Conservation (phyloP, 192 early-diverging fungal species). For the Piromyces finnis region DNA sequence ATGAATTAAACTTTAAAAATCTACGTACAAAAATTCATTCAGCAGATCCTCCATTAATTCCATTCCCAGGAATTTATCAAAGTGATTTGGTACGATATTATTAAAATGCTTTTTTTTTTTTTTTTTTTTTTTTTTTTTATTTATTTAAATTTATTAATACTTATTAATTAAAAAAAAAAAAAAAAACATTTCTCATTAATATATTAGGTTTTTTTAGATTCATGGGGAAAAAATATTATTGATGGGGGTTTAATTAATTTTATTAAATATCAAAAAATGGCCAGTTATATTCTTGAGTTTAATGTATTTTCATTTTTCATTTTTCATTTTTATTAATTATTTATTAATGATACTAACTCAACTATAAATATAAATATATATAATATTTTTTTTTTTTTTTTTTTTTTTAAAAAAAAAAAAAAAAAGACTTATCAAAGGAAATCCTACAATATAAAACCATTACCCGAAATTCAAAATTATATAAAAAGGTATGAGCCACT, state of each 20-base stretch:
- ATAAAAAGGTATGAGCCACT: constrained; percentile 11
- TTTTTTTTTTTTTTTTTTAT: background rate
- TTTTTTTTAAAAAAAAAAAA: too few species aligned
- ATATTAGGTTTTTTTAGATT: constrained; percentile 22
- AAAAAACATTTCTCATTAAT: background rate
- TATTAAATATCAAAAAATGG: constrained; percentile 28
- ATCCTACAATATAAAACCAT: constrained; percentile 15
- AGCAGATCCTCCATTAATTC: constrained; percentile 30
- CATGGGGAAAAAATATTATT: constrained; percentile 22
- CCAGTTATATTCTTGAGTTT: constrained; percentile 26
- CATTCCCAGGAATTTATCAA: constrained; percentile 38
- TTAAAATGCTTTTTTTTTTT: too few species aligned
- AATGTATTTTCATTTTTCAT: constrained; percentile 11
- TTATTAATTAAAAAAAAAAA: background rate
- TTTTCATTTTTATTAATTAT: too few species aligned
- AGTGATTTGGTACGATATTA: constrained; percentile 31
- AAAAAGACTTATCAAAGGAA: constrained; percentile 24
- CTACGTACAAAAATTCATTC: constrained; percentile 23
- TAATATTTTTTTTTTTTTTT: too few species aligned
- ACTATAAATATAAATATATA: background rate
- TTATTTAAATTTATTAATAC: background rate
- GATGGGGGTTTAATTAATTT: constrained; percentile 30
- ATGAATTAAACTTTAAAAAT: constrained; percentile 34
- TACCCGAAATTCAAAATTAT: constrained; percentile 29
- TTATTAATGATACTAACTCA: too few species aligned